These are phyloP conservation scores for Chionographis japonica DNA, from an alignment of 106 monocot genomes.

Conservation along the genomic window DNA sequence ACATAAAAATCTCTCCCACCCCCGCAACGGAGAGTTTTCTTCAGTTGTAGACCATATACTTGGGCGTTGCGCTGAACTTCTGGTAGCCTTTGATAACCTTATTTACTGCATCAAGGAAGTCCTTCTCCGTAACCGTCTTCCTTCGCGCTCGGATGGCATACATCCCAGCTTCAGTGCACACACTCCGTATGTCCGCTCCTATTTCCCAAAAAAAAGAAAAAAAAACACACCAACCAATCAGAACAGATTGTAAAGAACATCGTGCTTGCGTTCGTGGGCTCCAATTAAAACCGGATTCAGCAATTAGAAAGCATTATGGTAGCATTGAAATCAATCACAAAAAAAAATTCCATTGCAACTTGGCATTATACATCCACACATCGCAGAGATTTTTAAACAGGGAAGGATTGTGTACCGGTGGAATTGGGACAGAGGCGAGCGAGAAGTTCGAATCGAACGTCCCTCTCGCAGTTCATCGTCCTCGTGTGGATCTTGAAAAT, in stretches of 20 bases:
- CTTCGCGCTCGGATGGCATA: conserved; percentile 86
- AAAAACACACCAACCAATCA: no score
- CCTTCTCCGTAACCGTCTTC: conserved; percentile 96
- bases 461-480: conserved; percentile 98
- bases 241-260: not conserved
- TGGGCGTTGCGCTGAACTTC: conserved; percentile 96
- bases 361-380: no score
- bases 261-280: no score
- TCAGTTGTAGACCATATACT: conserved; percentile 95
- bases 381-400: no score
- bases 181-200: conserved; percentile 96
- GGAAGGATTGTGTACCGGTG: conserved; percentile 48
- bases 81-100: conserved; percentile 99
- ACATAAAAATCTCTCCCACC: no score
- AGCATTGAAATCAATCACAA: no score
- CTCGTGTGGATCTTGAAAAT: conserved; percentile 98
- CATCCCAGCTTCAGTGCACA: conserved; percentile 98
- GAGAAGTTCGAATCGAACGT: conserved; percentile 91
- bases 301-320: no score
- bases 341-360: no score
- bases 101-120: conserved; percentile 94
- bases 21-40: not conserved
- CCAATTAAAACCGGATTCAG: no score
- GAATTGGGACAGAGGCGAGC: conserved; percentile 98
- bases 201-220: not conserved